Evolutionary conservation across 257 asterid species (phyloP).

Genomic region (Rubia yunnanensis): DNA sequence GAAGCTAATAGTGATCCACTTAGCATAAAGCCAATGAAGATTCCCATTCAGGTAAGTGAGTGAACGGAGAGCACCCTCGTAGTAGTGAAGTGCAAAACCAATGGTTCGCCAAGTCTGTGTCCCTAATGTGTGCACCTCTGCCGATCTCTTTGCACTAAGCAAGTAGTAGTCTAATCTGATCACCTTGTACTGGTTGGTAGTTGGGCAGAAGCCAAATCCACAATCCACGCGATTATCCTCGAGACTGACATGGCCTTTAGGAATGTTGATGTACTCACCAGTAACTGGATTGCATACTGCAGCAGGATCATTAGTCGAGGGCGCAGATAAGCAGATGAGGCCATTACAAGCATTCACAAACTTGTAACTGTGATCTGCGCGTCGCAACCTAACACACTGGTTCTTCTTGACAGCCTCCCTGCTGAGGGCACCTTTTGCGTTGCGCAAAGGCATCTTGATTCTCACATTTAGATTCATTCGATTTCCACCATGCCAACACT

Average conservation of each 20-base stretch:
- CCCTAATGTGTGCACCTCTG: constrained; percentile 10
- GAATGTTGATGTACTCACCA: constrained; percentile 12
- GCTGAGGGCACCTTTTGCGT: not conserved
- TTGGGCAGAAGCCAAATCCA: constrained; percentile 15
- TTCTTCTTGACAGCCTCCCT: constrained; percentile 10
- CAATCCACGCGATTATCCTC: constrained; percentile 5
- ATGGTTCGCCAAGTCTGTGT: constrained; percentile 8
- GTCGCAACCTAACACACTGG: constrained; percentile 6
- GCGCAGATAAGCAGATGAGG: not conserved
- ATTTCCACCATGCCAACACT: not conserved
- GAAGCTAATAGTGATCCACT: not conserved
- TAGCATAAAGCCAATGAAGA: constrained; percentile 8
- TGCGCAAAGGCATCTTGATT: constrained; percentile 10
- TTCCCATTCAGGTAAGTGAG: constrained; percentile 10
- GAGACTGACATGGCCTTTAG: not conserved
- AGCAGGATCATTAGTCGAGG: constrained; percentile 10
- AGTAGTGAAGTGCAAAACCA: constrained; percentile 10
- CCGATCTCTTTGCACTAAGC: not conserved
- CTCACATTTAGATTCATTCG: constrained; percentile 2
- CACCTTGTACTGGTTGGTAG: constrained; percentile 8
- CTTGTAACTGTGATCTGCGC: constrained; percentile 8
- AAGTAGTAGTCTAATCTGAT: not conserved
- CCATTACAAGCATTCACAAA: constrained; percentile 12
- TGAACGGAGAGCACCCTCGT: not conserved
- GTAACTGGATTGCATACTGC: constrained; percentile 13